A percentile compares a stretch with the other conserved stretches of the same genome.
Conservation (phyloP, 2,329 filamentous ascomycete species). For the Aspergillus tamarii region DNA sequence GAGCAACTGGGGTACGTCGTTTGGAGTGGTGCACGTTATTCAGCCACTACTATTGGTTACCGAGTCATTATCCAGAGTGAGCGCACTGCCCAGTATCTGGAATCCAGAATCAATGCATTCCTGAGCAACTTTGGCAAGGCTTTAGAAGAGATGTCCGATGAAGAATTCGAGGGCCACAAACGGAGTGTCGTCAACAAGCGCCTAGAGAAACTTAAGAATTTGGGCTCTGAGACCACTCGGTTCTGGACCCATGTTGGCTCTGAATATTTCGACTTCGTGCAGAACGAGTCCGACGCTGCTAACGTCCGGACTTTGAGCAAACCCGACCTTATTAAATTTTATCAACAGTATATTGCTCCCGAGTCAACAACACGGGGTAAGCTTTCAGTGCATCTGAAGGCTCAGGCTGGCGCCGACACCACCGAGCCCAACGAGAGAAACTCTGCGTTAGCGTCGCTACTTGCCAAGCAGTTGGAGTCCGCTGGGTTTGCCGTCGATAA, state of each 20-base stretch:
- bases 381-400: conserved; percentile 78
- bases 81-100: conserved; percentile 78
- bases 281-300: conserved; percentile 76
- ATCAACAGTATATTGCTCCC: conserved; percentile 73
- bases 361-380: conserved; percentile 76
- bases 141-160: conserved; percentile 74
- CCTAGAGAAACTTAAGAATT: conserved; percentile 88
- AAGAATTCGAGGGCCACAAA: conserved; percentile 89
- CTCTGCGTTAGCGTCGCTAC: conserved; percentile 44
- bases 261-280: conserved; percentile 88
- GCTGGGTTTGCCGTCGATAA: conserved; percentile 50
- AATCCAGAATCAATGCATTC: conserved; percentile 86
- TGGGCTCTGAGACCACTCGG: conserved; percentile 78
- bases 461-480: conserved; percentile 52
- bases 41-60: conserved; percentile 80
- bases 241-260: conserved; percentile 84
- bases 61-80: conserved; percentile 94
- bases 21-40: conserved; percentile 74
- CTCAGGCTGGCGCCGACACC: conserved; percentile 62
- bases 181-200: conserved; percentile 83
- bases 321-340: conserved; percentile 78
- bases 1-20: conserved; percentile 98
- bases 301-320: conserved; percentile 76
- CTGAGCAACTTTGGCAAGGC: conserved; percentile 67
- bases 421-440: conserved; percentile 48